Evolutionary conservation across 1,284 basidiomycete species (phyloP).

Genomic region (Phellopilus nigrolimitatus): DNA sequence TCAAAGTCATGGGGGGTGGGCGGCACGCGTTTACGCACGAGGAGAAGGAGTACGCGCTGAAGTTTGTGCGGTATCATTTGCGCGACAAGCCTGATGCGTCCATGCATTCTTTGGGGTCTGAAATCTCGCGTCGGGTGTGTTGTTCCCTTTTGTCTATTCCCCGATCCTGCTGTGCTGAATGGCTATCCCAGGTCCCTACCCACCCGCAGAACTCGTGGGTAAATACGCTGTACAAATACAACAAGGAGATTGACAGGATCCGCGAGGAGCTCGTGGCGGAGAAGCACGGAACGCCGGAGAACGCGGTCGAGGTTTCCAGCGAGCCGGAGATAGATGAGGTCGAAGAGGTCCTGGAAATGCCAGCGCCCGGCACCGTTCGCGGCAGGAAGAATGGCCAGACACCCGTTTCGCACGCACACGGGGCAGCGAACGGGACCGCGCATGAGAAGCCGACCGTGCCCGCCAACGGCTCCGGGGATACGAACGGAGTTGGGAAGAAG

Average conservation of each 20-base stretch:
- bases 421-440: no score
- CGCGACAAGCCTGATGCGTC: slow-evolving; percentile 29
- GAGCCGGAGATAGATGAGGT: slow-evolving; percentile 32
- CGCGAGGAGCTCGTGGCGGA: not conserved
- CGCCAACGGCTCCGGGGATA: no score
- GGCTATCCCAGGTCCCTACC: slow-evolving; percentile 28
- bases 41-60: slow-evolving; percentile 40
- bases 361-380: no score
- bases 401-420: no score
- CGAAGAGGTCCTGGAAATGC: no score
- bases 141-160: not conserved
- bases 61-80: slow-evolving; percentile 31
- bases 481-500: not conserved
- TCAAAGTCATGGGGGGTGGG: slow-evolving; percentile 26
- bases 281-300: not conserved
- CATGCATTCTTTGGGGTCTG: slow-evolving; percentile 22
- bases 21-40: slow-evolving; percentile 40
- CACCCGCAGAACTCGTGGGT: slow-evolving; percentile 20
- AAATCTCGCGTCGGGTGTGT: slow-evolving; percentile 30
- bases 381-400: no score
- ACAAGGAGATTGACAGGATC: slow-evolving; percentile 6
- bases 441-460: no score
- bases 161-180: not conserved
- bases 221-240: not conserved
- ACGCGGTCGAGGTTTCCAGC: slow-evolving; percentile 24